Percentiles rank a stretch among this genome's conserved stretches.
Conservation (phyloP, 73 alveolate species). For the Uronychia setigera region DNA sequence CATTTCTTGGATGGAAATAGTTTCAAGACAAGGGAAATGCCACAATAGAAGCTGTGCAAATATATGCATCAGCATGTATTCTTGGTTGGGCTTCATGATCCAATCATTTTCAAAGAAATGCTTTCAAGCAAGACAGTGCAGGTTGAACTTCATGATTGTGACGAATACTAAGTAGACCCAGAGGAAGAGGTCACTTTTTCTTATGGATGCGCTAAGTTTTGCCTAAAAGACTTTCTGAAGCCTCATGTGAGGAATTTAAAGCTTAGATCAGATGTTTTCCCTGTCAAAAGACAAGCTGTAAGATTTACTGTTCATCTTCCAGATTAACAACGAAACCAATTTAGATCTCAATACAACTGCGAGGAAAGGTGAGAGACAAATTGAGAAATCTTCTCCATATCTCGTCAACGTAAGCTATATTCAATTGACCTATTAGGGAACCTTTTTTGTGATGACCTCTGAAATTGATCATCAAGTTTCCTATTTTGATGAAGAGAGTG, state of each 20-base stretch:
- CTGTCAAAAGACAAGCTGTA: conserved; percentile 43
- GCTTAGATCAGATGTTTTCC: conserved; percentile 64
- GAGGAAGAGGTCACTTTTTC: conserved; percentile 47
- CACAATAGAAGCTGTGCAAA: conserved; percentile 39
- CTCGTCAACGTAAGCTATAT: conserved; percentile 45
- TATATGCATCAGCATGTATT: conserved; percentile 64
- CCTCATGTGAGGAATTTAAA: conserved; percentile 52
- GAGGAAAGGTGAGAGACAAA: conserved; percentile 49
- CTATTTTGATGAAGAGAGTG: conserved; percentile 44
- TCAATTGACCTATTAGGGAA: conserved; percentile 35
- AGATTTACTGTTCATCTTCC: background rate
- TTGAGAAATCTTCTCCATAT: conserved; percentile 68
- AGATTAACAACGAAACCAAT: conserved; percentile 46
- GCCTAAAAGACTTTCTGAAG: conserved; percentile 48
- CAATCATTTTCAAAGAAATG: conserved; percentile 41
- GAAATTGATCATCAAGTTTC: conserved; percentile 48
- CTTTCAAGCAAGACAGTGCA: conserved; percentile 35
- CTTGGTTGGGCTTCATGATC: conserved; percentile 57
- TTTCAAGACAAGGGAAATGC: conserved; percentile 48
- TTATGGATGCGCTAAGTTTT: conserved; percentile 61
- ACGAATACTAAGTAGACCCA: conserved; percentile 41
- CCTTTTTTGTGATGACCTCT: conserved; percentile 48
- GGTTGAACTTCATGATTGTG: conserved; percentile 72
- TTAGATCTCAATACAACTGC: conserved; percentile 71
- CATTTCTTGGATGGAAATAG: conserved; percentile 58